Evolutionary conservation across 116 monocot genomes (phyloP), one percentile per base, ranked within the genome.

Genomic region (Trichopus zeylanicus): DNA sequence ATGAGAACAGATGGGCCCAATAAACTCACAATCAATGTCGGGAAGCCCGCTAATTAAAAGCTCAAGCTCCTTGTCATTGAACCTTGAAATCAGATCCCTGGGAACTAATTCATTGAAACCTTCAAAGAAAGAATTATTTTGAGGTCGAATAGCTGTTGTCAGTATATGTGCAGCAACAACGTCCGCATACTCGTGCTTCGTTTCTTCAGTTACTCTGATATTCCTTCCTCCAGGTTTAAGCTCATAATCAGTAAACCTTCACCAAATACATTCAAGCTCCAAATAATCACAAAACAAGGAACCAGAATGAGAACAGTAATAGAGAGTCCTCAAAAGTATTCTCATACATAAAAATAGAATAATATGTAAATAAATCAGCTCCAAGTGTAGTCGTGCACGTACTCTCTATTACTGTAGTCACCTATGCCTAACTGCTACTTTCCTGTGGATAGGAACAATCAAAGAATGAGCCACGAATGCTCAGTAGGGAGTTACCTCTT

Each of bases 31-130:
- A 51, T 82, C 82, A 26, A 82, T 82, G 64, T 82, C 82, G 19
- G 82, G 82, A 66, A 82, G 82, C n/a, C 82, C 82, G 34, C 82
- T 82, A 31, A 82, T 73, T 47, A 82, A 53, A 47, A 82, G 82
- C 53, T 82, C 82, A 56, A 82, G 73, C 48, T 82, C 82, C 31
- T 82, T 82, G 31, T 73, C 82, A 48, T 82, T 77, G 34, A 82
- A 82, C 33, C 77, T 69, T 13, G 77, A 82, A 46, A 82, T 73
- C 29, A 82, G 69, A 24, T 77, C 77, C 53, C 63, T 25, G 13
- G 73, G 70, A 53, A 82, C 63, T 56, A 82, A 68, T 66, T 82
- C 82, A 66, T 65, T 70, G 54, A 82, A 82, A 31, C 82, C 82
- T 47, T 82, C 72, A 10, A 82, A 62, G 49, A 82, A 82, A 21